Percentiles rank a stretch among this genome's conserved stretches.
These are phyloP conservation scores for Yamadazyma diddensiae DNA, from an alignment of 1,139 yeast species.

Conservation along the genomic window DNA sequence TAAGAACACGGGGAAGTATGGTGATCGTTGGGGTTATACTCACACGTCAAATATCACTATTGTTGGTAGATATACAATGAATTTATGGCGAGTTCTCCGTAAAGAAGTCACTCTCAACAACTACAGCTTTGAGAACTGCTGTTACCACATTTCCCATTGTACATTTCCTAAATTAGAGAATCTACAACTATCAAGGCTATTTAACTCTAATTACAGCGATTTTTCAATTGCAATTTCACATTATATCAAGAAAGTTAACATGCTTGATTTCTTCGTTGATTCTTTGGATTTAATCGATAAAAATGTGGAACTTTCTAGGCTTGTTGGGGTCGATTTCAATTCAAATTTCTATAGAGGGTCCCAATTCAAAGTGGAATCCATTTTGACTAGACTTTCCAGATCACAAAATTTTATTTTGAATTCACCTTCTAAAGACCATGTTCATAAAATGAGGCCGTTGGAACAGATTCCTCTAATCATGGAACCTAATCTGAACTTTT, in stretches of 20 bases:
- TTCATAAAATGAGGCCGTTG: conserved; percentile 78
- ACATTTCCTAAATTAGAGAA: conserved; percentile 63
- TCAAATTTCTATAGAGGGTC: conserved; percentile 90
- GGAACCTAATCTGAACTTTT: conserved; percentile 86
- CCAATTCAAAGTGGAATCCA: conserved; percentile 88
- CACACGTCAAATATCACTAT: conserved; percentile 70
- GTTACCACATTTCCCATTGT: conserved; percentile 62
- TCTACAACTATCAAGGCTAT: conserved; percentile 52
- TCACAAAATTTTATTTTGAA: conserved; percentile 67
- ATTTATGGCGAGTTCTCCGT: conserved; percentile 77
- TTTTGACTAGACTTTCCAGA: conserved; percentile 70
- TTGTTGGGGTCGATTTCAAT: conserved; percentile 85
- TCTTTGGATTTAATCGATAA: conserved; percentile 66
- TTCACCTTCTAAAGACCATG: conserved; percentile 81
- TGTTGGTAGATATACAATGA: conserved; percentile 78
- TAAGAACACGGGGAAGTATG: conserved; percentile 51
- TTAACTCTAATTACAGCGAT: conserved; percentile 25
- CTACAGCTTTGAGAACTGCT: conserved; percentile 76
- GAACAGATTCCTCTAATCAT: conserved; percentile 87
- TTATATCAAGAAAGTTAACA: conserved; percentile 46
- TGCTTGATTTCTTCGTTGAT: conserved; percentile 49
- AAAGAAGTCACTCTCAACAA: conserved; percentile 60
- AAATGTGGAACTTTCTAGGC: conserved; percentile 79
- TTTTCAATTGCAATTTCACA: conserved; percentile 46
- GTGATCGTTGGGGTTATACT: conserved; percentile 79